A percentile compares a stretch with the other conserved stretches of the same genome.
These are phyloP conservation scores for Sherardia arvensis DNA, from an alignment of 257 asterid species.

Conservation along the genomic window DNA sequence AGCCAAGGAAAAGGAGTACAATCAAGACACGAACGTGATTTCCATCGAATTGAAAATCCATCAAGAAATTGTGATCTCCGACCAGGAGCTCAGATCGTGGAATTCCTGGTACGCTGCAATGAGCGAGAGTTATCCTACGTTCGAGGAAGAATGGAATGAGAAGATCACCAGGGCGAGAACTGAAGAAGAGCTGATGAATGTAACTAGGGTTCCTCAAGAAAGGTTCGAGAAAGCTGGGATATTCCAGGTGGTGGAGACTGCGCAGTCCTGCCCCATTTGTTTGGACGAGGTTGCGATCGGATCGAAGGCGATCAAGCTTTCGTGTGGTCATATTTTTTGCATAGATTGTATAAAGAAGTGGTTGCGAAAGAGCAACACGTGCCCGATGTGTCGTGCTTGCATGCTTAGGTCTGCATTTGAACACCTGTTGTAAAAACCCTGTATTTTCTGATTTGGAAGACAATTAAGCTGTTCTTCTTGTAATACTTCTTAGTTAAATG, in stretches of 20 bases:
- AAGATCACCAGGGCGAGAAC: background rate
- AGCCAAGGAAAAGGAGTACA: background rate
- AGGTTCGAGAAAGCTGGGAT: background rate
- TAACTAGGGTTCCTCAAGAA: background rate
- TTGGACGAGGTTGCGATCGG: background rate
- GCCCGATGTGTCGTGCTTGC: background rate
- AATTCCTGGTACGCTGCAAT: background rate
- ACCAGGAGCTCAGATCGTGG: background rate
- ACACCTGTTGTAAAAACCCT: background rate
- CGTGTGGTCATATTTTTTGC: background rate
- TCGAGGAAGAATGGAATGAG: background rate
- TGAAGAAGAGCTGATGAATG: background rate
- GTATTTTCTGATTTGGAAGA: too few species aligned
- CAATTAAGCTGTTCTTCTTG: too few species aligned
- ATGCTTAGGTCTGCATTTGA: background rate
- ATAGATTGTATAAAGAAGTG: background rate
- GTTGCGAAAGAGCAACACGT: background rate
- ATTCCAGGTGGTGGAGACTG: background rate
- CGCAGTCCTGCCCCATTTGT: background rate
- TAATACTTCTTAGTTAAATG: too few species aligned
- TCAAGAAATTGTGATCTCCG: background rate
- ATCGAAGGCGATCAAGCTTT: background rate
- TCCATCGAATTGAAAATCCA: background rate
- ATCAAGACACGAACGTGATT: background rate
- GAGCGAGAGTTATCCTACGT: background rate